These are phyloP conservation scores for Aspergillus jensenii DNA, from an alignment of 2,329 filamentous ascomycete species.

Conservation along the genomic window DNA sequence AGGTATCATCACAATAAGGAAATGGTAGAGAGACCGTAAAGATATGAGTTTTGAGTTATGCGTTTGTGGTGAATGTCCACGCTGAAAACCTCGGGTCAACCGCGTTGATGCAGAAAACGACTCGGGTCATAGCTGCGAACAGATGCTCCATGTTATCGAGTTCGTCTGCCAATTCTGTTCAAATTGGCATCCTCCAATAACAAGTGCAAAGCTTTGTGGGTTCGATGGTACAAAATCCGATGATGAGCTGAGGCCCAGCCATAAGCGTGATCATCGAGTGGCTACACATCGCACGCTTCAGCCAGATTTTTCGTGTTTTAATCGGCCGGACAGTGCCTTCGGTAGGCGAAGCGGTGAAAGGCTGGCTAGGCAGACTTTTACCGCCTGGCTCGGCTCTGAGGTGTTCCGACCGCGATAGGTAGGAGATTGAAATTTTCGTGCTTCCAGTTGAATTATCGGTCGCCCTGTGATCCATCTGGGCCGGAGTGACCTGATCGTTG, in stretches of 20 bases:
- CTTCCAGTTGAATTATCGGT: conserved; percentile 25
- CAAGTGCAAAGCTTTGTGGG: conserved; percentile 8
- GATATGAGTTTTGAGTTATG: not conserved
- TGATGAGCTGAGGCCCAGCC: conserved; percentile 11
- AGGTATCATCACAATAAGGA: conserved; percentile 11
- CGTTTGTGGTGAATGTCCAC: not conserved
- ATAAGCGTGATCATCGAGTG: conserved; percentile 10
- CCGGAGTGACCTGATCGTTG: conserved; percentile 33
- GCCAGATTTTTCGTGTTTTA: conserved; percentile 5
- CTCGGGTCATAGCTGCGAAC: conserved; percentile 1
- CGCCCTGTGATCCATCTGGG: conserved; percentile 33
- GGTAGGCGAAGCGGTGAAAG: conserved; percentile 4
- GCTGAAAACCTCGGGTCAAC: not conserved
- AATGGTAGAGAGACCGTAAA: conserved; percentile 7
- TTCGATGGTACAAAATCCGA: conserved; percentile 13
- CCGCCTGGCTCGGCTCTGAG: not conserved
- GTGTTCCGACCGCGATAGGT: not conserved
- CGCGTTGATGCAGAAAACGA: not conserved
- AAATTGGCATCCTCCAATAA: not conserved
- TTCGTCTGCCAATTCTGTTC: conserved; percentile 1
- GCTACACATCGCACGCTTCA: conserved; percentile 12
- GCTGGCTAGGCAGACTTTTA: not conserved
- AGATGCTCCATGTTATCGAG: not conserved
- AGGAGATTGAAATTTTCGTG: not conserved
- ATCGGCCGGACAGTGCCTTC: not conserved